These are phyloP conservation scores for Penicillium capsulatum DNA, from an alignment of 2,329 filamentous ascomycete genomes.

Conservation along the genomic window DNA sequence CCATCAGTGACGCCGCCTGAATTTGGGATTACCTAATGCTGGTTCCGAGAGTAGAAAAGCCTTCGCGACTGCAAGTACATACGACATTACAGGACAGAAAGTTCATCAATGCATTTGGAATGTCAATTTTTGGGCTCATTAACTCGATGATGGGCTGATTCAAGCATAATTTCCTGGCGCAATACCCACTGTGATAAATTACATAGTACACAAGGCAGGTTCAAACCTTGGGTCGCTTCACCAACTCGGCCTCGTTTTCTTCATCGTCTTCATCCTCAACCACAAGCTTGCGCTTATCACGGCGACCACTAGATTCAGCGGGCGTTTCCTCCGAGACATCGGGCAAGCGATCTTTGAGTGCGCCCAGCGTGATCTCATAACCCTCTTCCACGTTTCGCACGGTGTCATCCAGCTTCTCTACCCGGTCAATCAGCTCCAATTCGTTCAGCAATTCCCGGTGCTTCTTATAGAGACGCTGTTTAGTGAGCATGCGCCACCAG, in stretches of 20 bases:
- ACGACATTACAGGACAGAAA: too few relatives aligned
- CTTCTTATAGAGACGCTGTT: constrained; percentile 59
- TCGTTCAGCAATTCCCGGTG: constrained; percentile 59
- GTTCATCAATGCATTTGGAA: too few relatives aligned
- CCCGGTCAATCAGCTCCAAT: constrained; percentile 53
- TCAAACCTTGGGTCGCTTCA: constrained; percentile 34
- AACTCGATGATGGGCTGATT: constrained; percentile 1
- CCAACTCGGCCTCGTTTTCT: constrained; percentile 20
- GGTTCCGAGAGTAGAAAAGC: constrained; percentile 12
- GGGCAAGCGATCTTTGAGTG: constrained; percentile 18
- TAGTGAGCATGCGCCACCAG: constrained; percentile 62
- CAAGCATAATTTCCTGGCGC: constrained; percentile 1
- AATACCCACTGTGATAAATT: constrained; percentile 9
- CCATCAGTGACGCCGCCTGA: constrained; percentile 20
- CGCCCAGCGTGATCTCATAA: constrained; percentile 53
- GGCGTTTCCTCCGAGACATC: constrained; percentile 11
- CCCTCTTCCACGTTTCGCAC: constrained; percentile 56
- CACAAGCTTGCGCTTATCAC: constrained; percentile 23
- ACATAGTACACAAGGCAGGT: constrained; percentile 6
- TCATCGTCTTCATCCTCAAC: constrained; percentile 25
- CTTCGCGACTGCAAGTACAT: too few relatives aligned
- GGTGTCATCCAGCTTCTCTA: constrained; percentile 58
- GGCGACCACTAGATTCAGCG: constrained; percentile 9
- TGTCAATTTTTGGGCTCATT: too few relatives aligned
- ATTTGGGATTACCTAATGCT: constrained; percentile 21